Percentiles rank a stretch among this genome's conserved stretches.
Evolutionary conservation across 2,329 filamentous ascomycete genomes (phyloP).

Genomic region (Colletotrichum melonis): DNA sequence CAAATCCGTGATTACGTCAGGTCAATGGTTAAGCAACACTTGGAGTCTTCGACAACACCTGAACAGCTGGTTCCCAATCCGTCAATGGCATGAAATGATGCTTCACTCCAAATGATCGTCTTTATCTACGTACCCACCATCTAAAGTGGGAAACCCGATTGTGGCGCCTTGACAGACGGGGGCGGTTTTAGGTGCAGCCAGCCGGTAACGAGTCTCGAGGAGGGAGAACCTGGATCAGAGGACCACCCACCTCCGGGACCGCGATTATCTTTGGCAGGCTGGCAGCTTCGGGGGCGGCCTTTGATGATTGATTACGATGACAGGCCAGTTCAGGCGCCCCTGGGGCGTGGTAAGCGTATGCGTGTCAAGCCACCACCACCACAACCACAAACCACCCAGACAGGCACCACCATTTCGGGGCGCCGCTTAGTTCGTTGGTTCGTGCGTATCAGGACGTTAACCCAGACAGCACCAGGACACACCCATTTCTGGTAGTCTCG

Average conservation of each 20-base stretch:
- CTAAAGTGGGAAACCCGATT: not conserved
- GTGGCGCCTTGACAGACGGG: not conserved
- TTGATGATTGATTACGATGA: not conserved
- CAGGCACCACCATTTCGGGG: not conserved
- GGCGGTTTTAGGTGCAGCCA: not conserved
- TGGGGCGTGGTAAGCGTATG: not conserved
- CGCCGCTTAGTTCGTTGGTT: slow-evolving; percentile 25
- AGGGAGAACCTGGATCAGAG: not conserved
- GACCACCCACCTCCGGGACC: slow-evolving; percentile 4
- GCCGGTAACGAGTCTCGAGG: not conserved
- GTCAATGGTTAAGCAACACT: not conserved
- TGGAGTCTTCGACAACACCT: not conserved
- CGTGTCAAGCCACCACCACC: not conserved
- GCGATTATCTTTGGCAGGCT: slow-evolving; percentile 1
- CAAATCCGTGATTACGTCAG: not conserved
- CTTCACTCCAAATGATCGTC: not conserved
- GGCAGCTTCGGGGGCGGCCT: not conserved
- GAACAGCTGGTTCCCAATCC: not conserved
- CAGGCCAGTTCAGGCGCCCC: not conserved
- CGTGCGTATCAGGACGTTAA: slow-evolving; percentile 23
- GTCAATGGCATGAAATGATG: not conserved
- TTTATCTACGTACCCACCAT: not conserved
- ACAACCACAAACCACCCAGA: not conserved
- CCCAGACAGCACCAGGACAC: not conserved
- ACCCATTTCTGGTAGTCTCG: not conserved